phyloP scores from a whole-genome alignment of 192 early-diverging fungal genomes.

The Physocladia obscura region DNA sequence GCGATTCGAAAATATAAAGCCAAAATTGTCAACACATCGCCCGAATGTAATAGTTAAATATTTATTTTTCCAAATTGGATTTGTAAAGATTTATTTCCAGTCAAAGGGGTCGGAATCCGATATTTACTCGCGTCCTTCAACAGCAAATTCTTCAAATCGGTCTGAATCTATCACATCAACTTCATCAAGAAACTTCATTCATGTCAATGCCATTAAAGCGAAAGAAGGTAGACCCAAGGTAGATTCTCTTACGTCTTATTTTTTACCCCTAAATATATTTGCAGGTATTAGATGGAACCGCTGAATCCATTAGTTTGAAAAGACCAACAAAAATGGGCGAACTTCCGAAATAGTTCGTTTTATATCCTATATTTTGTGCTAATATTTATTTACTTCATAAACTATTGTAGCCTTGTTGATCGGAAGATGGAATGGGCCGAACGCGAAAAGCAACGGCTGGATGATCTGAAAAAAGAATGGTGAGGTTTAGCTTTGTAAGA shows the following conservation, averaged over 20 bases:
- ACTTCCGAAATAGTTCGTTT: constrained; percentile 57
- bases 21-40: constrained; percentile 39
- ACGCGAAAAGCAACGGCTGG: constrained; percentile 45
- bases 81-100: too few relatives aligned
- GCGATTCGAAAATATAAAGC: constrained; percentile 45
- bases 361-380: neutral
- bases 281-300: too few relatives aligned
- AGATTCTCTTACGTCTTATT: too few relatives aligned
- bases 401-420: constrained; percentile 48
- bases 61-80: too few relatives aligned
- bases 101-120: too few relatives aligned
- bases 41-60: constrained; percentile 2
- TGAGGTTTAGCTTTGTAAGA: too few relatives aligned
- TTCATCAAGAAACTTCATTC: constrained; percentile 45
- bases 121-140: constrained; percentile 33
- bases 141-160: constrained; percentile 12
- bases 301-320: neutral
- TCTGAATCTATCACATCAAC: neutral
- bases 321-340: constrained; percentile 39
- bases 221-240: constrained; percentile 14
- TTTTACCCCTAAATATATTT: too few relatives aligned
- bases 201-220: constrained; percentile 41
- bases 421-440: constrained; percentile 58
- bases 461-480: constrained; percentile 42
- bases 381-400: neutral